Evolutionary conservation across 2,329 filamentous ascomycete species (phyloP).

Genomic region (Cadophora sp.): DNA sequence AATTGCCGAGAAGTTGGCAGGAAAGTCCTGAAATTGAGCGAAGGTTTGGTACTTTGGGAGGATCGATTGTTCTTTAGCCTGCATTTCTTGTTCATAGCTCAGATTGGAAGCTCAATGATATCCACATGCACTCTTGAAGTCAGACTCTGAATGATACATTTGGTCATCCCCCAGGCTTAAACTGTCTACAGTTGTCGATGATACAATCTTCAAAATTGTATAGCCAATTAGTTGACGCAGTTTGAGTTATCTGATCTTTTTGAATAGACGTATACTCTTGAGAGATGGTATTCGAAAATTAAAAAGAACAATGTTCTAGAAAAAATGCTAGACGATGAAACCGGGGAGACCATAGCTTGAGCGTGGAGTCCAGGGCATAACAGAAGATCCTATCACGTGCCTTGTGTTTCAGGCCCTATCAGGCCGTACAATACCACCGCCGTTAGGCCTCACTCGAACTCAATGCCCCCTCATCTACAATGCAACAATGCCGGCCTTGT

Average conservation of each 20-base stretch:
- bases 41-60: not conserved
- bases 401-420: not conserved
- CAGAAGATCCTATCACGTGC: not conserved
- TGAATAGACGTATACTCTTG: too few species aligned
- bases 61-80: slow-evolving; percentile 22
- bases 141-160: not conserved
- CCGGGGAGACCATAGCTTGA: too few species aligned
- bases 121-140: slow-evolving; percentile 1
- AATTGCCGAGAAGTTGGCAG: slow-evolving; percentile 39
- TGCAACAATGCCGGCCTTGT: slow-evolving; percentile 41
- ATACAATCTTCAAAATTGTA: too few species aligned
- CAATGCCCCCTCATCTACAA: slow-evolving; percentile 11
- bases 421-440: not conserved
- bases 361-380: too few species aligned
- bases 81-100: slow-evolving; percentile 17
- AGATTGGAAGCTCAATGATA: slow-evolving; percentile 23
- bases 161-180: too few species aligned
- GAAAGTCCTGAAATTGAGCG: slow-evolving; percentile 32
- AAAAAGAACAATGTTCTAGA: too few species aligned
- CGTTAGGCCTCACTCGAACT: not conserved
- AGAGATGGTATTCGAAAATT: too few species aligned
- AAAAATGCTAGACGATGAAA: too few species aligned
- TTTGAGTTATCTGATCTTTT: too few species aligned
- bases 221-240: too few species aligned
- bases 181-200: too few species aligned